Conservation (phyloP, 441 rosid species). For the Pelargonium cotyledonis region DNA sequence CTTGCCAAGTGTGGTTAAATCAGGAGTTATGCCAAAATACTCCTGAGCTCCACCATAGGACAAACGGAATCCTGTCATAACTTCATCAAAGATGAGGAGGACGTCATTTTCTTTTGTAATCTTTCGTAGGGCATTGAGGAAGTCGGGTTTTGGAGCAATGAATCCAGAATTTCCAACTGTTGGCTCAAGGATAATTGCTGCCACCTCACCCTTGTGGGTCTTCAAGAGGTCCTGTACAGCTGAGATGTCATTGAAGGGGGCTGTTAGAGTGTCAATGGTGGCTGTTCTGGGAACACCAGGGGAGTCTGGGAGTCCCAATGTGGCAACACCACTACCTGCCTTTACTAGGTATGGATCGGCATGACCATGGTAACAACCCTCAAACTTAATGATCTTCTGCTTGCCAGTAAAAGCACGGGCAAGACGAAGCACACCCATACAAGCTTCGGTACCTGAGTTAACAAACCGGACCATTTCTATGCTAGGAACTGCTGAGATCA, state of each 20-base stretch:
- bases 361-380: constrained; percentile 95
- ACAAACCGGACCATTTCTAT: constrained; percentile 93
- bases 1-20: constrained; percentile 78
- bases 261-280: constrained; percentile 65
- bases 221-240: constrained; percentile 58
- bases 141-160: constrained; percentile 59
- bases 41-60: constrained; percentile 94
- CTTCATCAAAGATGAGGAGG: constrained; percentile 83
- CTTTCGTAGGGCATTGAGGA: constrained; percentile 51
- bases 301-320: constrained; percentile 79
- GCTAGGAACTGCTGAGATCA: constrained; percentile 79
- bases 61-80: constrained; percentile 88
- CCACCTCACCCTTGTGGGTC: constrained; percentile 59
- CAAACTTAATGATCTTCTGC: constrained; percentile 70
- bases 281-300: constrained; percentile 87
- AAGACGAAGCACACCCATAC: constrained; percentile 89
- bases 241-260: constrained; percentile 56
- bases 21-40: constrained; percentile 70
- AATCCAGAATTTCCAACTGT: constrained; percentile 89
- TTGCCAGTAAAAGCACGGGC: constrained; percentile 76
- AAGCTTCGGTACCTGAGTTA: constrained; percentile 91
- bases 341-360: constrained; percentile 89
- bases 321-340: constrained; percentile 96
- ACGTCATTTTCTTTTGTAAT: constrained; percentile 53
- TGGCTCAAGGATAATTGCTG: constrained; percentile 80